Percentiles rank a stretch among this genome's conserved stretches.
These are phyloP conservation scores for Climacium dendroides DNA, from an alignment of 225 moss, liverwort and hornwort genomes.

Conservation along the genomic window DNA sequence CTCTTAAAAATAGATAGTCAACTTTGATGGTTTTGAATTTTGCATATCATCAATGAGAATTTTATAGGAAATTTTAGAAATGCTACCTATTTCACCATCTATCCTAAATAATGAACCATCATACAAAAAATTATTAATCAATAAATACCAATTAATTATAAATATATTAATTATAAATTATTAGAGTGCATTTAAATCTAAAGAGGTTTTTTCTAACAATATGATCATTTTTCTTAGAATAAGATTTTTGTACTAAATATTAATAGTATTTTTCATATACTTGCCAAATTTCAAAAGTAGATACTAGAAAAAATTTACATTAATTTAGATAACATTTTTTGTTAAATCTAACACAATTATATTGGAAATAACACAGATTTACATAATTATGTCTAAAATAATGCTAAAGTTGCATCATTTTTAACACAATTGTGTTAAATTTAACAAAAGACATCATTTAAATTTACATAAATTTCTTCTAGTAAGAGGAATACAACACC, in stretches of 20 bases:
- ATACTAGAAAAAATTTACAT: background rate
- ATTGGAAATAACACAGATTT: no score
- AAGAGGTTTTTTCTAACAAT: fast-evolving
- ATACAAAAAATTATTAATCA: background rate
- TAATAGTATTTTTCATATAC: background rate
- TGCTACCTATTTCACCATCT: background rate
- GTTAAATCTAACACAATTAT: no score
- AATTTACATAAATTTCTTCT: no score
- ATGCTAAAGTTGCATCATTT: no score
- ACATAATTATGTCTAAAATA: no score
- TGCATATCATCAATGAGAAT: background rate
- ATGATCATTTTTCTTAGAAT: background rate
- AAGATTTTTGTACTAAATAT: background rate
- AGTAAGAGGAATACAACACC: no score
- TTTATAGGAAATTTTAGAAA: background rate
- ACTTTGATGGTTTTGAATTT: background rate
- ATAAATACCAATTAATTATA: background rate
- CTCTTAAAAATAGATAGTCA: fast-evolving
- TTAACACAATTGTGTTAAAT: no score
- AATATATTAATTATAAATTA: background rate
- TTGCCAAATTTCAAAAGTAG: background rate
- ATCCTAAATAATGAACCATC: background rate
- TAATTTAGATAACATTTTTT: no score
- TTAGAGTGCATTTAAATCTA: background rate
- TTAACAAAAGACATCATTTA: no score